Evolutionary conservation across 2,329 filamentous ascomycete genomes (phyloP), one percentile per base, ranked within the genome.

Genomic region (Verticillium nonalfalfae): DNA sequence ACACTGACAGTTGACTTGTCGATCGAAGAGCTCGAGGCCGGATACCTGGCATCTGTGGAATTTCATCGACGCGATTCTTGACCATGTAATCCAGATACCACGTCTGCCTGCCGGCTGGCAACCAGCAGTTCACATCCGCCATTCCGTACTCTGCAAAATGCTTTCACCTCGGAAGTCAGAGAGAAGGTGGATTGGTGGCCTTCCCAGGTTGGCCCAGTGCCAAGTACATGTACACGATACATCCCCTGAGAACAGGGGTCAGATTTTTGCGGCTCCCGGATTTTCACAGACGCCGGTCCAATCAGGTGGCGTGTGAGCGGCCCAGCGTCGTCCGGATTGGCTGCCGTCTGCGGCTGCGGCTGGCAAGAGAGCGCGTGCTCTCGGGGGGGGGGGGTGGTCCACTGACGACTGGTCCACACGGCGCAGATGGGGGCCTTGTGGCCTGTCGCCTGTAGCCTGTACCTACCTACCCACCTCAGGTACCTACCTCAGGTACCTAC

Each of bases 181-280:
- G 34, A 26, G 31, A 14, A 13, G 5, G 26, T 5, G 26, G 26
- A 31, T 31, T 31, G 26, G 26, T 31, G 26, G 26, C 26, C 26
- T 31, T 31, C 26, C 26, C 26, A 31, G 26, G 26, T 31, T 31
- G 26, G 26, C 26, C 15, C 13, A 13, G 15, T 26, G 26, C 34
- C n/a, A 36, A 18, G 55, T 57, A 57, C n/a, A 36, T 11, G 55
- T 57, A 57, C 34, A 34, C 33, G 33, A 36, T 57, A 57, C 55
- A 39, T 35, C 35, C 7, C n/a, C 33, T 18, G 14, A 38, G 15
- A 6, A 15, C 33, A 36, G 55, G 55, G 55, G 55, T 57, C 55
- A 57, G 35, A 57, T 36, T 36, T 57, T 57, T 57, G 55, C 55
- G 55, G 55, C 34, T 57, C 33, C n/a, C 55, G 55, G 55, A 57